Percentiles rank a stretch among this genome's conserved stretches.
Conservation (phyloP, 1,139 yeast species). For the Geotrichum bryndzae region DNA sequence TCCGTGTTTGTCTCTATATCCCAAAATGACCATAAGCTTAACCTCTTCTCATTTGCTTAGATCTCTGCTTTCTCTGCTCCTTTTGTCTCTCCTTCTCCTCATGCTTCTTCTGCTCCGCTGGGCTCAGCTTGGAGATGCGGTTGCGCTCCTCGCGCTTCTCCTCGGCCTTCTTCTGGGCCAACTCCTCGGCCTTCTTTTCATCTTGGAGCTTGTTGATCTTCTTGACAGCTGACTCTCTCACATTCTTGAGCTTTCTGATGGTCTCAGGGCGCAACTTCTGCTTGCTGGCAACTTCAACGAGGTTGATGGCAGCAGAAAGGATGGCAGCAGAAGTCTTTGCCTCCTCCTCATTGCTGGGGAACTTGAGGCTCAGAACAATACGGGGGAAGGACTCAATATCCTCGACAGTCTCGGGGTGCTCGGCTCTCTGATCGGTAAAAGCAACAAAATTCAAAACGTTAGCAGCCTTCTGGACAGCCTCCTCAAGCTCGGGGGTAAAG, state of each 20-base stretch:
- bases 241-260: conserved; percentile 62
- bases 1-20: not conserved
- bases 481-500: conserved; percentile 47
- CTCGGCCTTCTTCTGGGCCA: conserved; percentile 63
- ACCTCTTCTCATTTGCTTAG: conserved; percentile 37
- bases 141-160: conserved; percentile 56
- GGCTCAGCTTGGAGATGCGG: conserved; percentile 49
- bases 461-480: conserved; percentile 47
- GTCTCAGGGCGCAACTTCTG: conserved; percentile 54
- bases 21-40: conserved; percentile 2
- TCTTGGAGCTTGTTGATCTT: conserved; percentile 58
- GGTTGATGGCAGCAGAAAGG: conserved; percentile 46
- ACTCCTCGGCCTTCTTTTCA: conserved; percentile 57
- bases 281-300: conserved; percentile 49
- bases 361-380: conserved; percentile 46
- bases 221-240: conserved; percentile 63
- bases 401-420: conserved; percentile 50
- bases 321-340: conserved; percentile 45
- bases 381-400: conserved; percentile 53
- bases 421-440: conserved; percentile 73
- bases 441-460: conserved; percentile 59
- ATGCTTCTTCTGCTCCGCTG: conserved; percentile 57
- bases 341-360: conserved; percentile 45
- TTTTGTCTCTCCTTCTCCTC: conserved; percentile 66
- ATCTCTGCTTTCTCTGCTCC: conserved; percentile 46